phyloP scores from a whole-genome alignment of 2,329 filamentous ascomycete genomes.

The Alternaria ethzedia region DNA sequence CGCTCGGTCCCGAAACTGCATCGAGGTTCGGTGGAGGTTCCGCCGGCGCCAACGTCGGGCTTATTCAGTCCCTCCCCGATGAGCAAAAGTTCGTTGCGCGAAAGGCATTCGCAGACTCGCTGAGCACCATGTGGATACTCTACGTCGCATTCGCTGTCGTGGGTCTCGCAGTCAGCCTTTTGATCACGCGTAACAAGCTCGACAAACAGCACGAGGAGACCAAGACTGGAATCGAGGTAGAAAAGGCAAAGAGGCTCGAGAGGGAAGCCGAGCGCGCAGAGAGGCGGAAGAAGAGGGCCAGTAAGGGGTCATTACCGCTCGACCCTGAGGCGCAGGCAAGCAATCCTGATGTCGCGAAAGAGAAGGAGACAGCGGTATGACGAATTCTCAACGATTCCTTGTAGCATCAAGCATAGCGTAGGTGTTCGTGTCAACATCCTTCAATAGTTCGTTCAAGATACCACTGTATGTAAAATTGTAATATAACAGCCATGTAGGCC shows the following conservation, averaged over 20 bases:
- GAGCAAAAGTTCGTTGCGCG: slow-evolving; percentile 53
- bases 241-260: slow-evolving; percentile 48
- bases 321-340: slow-evolving; percentile 22
- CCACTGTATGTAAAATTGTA: not conserved
- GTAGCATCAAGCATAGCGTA: slow-evolving; percentile 4
- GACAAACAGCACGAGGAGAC: slow-evolving; percentile 55
- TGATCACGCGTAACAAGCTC: slow-evolving; percentile 52
- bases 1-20: slow-evolving; percentile 61
- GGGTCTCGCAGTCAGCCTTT: slow-evolving; percentile 49
- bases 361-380: slow-evolving; percentile 11
- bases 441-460: not conserved
- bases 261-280: slow-evolving; percentile 41
- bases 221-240: slow-evolving; percentile 56
- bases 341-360: not conserved
- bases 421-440: not conserved
- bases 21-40: slow-evolving; percentile 62
- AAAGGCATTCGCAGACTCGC: slow-evolving; percentile 51
- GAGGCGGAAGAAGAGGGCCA: slow-evolving; percentile 35
- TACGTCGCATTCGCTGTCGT: slow-evolving; percentile 51
- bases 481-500: not conserved
- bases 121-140: slow-evolving; percentile 59
- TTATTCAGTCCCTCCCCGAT: slow-evolving; percentile 61
- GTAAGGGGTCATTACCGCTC: slow-evolving; percentile 22
- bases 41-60: slow-evolving; percentile 66
- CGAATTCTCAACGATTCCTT: not conserved